Conservation (phyloP, 768 basidiomycete genomes). For the Leccinum fibrillosum region DNA sequence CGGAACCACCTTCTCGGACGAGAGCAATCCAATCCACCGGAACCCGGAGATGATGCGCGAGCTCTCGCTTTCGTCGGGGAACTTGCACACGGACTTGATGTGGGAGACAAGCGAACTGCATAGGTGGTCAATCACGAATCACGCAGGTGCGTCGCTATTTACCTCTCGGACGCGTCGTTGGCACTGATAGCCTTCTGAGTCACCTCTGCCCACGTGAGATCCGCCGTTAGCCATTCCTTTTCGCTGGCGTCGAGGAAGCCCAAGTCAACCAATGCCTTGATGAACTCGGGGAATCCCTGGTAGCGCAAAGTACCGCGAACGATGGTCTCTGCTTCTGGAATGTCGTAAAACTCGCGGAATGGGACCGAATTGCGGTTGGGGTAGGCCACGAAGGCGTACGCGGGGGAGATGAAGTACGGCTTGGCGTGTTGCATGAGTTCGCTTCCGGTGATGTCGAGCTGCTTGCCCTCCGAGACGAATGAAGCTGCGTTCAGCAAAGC, state of each 20-base stretch:
- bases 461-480: slow-evolving; percentile 65
- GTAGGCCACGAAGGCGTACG: slow-evolving; percentile 94
- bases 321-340: slow-evolving; percentile 91
- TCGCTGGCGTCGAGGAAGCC: slow-evolving; percentile 78
- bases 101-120: slow-evolving; percentile 67
- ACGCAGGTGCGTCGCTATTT: slow-evolving; percentile 2
- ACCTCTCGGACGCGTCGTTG: slow-evolving; percentile 68
- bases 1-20: slow-evolving; percentile 54
- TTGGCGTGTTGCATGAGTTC: slow-evolving; percentile 90
- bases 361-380: slow-evolving; percentile 93
- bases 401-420: slow-evolving; percentile 93
- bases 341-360: slow-evolving; percentile 88
- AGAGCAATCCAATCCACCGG: slow-evolving; percentile 93
- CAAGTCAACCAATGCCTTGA: slow-evolving; percentile 79
- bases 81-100: slow-evolving; percentile 66
- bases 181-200: slow-evolving; percentile 74
- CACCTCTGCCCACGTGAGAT: slow-evolving; percentile 80
- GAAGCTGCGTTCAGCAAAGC: slow-evolving; percentile 90
- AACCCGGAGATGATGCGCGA: slow-evolving; percentile 84
- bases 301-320: slow-evolving; percentile 92
- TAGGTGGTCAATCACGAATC: slow-evolving; percentile 1
- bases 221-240: slow-evolving; percentile 75
- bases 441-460: slow-evolving; percentile 64
- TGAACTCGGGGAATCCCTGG: slow-evolving; percentile 96
- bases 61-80: slow-evolving; percentile 69